Evolutionary conservation across 2,329 filamentous ascomycete genomes (phyloP).

Genomic region (Penicillium hordei): DNA sequence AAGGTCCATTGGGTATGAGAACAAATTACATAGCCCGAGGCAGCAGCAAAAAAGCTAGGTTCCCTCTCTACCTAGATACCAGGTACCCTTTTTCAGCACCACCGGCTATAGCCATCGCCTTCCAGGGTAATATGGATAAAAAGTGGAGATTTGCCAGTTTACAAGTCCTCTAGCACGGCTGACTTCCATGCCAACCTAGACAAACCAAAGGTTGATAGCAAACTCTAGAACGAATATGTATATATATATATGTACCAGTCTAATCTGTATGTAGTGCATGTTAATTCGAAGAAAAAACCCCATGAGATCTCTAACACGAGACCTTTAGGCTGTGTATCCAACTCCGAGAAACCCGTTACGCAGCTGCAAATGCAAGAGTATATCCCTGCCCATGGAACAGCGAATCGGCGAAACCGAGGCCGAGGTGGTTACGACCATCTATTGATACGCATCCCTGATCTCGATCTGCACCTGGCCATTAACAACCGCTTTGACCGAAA

Average conservation of each 20-base stretch:
- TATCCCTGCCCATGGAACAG: neutral
- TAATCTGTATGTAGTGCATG: neutral
- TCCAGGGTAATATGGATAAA: too few relatives aligned
- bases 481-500: slow-evolving; percentile 60
- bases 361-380: neutral
- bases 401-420: neutral
- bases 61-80: neutral
- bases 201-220: neutral
- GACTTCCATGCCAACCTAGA: neutral
- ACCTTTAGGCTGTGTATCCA: neutral
- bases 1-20: neutral
- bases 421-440: slow-evolving; percentile 7
- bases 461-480: slow-evolving; percentile 65
- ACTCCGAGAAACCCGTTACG: neutral
- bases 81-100: neutral
- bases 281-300: neutral
- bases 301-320: neutral
- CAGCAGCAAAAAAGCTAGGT: neutral
- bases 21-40: neutral
- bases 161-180: neutral
- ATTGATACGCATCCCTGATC: slow-evolving; percentile 59
- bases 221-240: neutral
- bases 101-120: neutral
- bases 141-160: neutral
- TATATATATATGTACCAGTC: neutral